Evolutionary conservation across 78 protist species (phyloP).

Genomic region (Monocercomonoides exilis): DNA sequence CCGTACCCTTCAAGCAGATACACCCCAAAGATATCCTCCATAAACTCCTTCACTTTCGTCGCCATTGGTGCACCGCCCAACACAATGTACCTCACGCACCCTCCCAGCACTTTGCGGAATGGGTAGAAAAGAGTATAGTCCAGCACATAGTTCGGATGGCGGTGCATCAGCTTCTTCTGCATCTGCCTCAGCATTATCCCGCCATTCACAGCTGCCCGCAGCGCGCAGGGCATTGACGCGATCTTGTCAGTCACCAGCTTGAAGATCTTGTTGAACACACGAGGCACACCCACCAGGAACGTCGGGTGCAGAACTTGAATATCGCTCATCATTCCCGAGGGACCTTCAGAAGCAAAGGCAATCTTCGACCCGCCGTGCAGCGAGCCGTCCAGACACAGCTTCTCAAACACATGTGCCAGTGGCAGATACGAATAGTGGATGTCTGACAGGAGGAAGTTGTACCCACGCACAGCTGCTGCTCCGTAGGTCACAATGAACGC

Average conservation of each 20-base stretch:
- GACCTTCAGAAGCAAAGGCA: constrained; percentile 23
- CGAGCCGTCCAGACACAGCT: neutral
- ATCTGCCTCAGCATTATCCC: constrained; percentile 37
- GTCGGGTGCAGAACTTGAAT: constrained; percentile 71
- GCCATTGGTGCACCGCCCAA: constrained; percentile 83
- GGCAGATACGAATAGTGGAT: constrained; percentile 3
- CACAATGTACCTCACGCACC: constrained; percentile 59
- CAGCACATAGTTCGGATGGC: constrained; percentile 40
- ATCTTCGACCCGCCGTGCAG: neutral
- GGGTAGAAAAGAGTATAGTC: constrained; percentile 56
- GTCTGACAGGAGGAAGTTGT: neutral
- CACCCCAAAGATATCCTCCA: constrained; percentile 29
- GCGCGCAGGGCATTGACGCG: neutral
- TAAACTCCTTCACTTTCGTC: constrained; percentile 43
- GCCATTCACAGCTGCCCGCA: neutral
- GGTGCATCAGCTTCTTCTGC: neutral
- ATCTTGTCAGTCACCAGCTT: constrained; percentile 40
- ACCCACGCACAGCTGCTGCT: neutral
- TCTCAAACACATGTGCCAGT: constrained; percentile 17
- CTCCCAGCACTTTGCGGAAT: constrained; percentile 60
- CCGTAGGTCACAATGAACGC: neutral
- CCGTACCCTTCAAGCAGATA: constrained; percentile 83
- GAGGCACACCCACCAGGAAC: constrained; percentile 77
- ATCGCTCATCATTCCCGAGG: constrained; percentile 48
- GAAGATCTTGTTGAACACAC: constrained; percentile 71